Evolutionary conservation across 139 green algal genomes (phyloP).

Genomic region (Tetraselmis striata): DNA sequence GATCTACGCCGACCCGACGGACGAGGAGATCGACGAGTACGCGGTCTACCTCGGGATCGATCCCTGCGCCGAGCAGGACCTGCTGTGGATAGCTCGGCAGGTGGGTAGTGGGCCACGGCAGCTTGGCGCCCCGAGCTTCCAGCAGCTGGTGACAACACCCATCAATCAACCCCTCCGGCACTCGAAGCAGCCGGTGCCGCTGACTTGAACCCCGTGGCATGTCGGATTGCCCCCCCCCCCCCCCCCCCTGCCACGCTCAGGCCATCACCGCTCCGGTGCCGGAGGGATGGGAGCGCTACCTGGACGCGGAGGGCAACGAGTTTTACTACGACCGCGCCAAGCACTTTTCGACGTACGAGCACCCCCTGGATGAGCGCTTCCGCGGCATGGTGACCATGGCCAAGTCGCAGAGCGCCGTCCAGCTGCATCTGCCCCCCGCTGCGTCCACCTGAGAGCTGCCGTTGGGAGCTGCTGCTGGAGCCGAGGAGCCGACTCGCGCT

Average conservation of each 20-base stretch:
- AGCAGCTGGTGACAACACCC: no score
- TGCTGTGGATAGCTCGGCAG: constrained; percentile 4
- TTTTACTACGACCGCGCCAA: constrained; percentile 6
- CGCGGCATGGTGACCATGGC: neutral
- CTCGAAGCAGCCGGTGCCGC: no score
- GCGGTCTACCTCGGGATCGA: constrained; percentile 12
- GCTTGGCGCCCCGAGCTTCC: no score
- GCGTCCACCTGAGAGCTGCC: no score
- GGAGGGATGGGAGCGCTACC: constrained; percentile 2
- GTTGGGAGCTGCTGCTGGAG: no score
- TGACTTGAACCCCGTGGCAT: no score
- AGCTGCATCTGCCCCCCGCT: no score
- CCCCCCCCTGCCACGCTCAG: no score
- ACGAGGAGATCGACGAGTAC: constrained; percentile 10
- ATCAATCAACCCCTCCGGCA: no score
- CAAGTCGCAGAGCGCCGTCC: neutral
- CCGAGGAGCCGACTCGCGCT: no score
- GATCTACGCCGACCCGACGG: neutral
- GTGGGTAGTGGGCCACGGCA: no score
- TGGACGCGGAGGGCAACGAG: constrained; percentile 10
- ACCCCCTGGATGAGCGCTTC: constrained; percentile 7
- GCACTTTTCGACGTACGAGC: constrained; percentile 5
- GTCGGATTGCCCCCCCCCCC: no score
- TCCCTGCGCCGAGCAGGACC: neutral
- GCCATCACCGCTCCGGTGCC: constrained; percentile 5